Base-by-base conservation (phyloP, 2,329 filamentous ascomycete genomes). In the Tricladium varicosporioides region DNA sequence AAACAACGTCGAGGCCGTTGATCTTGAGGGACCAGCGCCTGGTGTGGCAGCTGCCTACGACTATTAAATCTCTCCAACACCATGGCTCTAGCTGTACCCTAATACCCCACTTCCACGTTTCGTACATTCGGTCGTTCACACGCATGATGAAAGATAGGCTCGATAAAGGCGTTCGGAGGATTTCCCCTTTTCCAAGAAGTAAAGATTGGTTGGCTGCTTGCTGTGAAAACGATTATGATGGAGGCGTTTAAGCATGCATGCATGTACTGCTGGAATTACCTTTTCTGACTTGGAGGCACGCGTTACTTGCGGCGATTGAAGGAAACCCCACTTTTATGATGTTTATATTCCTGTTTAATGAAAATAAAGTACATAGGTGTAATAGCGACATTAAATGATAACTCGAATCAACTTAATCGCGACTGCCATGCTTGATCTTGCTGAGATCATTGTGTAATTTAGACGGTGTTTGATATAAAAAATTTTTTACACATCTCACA, bases 11-110 rank as follows among this genome's bases (percentile, higher is more conserved):
- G 66, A 72, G 56, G 63, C 57, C 5, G 68, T 72, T 8, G 70
- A 72, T 59, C 56, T 72, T 10, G 70, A 72, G 46, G 69, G 69
- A 2, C 64, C 69, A 4, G 68, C 68, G 16, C 69, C 69, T 1
- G 70, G 70, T 4, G 65, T 72, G 5, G 69, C 69, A 5, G 68
- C 62, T 11, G 65, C 57, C 48, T 70, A 67, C 58, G 68, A 71
- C 60, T 52, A 60, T 59, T 68, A 56, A 61, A 14, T n/a, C 46
- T 31, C 27, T 8, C 22, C 22, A 27, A 27, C 7, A 27, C 22
- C 22, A 27, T 7, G 22, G 7, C 22, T 7, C 22, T 7, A 27
- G 4, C 22, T 27, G 22, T 27, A 27, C 22, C 22, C 22, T 27
- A n/a, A 40, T 40, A 40, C 36, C 36, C 36, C 22, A 27, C 43